A percentile compares a stretch with the other conserved stretches of the same genome.
Evolutionary conservation across 257 asterid genomes (phyloP).

Genomic region (Verbena officinalis): DNA sequence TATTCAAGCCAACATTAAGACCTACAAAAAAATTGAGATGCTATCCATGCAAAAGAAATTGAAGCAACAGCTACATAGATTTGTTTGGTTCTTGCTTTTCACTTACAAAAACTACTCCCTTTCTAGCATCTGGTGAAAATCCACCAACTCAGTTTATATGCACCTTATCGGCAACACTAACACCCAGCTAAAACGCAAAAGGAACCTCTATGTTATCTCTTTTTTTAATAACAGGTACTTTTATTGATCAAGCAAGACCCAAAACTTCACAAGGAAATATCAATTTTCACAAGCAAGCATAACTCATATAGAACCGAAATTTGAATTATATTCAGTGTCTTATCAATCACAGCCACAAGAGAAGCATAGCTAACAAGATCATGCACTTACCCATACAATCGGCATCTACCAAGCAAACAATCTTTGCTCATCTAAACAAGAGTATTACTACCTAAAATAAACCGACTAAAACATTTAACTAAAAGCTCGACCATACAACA

Average conservation of each 20-base stretch:
- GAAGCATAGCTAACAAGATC: conserved; percentile 19
- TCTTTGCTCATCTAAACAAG: conserved; percentile 9
- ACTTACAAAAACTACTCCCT: background rate
- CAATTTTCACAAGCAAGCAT: background rate
- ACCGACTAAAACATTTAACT: conserved; percentile 11
- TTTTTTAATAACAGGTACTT: background rate
- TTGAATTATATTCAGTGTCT: background rate
- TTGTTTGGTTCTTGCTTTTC: no score
- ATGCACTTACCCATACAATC: conserved; percentile 16
- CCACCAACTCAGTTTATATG: background rate
- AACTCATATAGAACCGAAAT: background rate
- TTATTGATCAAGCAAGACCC: background rate
- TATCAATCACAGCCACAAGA: conserved; percentile 11
- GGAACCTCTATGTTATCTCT: background rate
- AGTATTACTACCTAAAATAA: background rate
- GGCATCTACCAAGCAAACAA: conserved; percentile 13
- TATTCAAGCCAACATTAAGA: background rate
- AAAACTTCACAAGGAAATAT: background rate
- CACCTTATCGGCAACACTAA: background rate
- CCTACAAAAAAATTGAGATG: no score
- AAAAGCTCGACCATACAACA: background rate
- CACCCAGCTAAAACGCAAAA: background rate
- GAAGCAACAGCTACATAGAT: background rate
- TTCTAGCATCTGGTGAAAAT: background rate
- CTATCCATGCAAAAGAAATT: no score